Evolutionary conservation across 306 rosid species (phyloP), one percentile per base, ranked within the genome.

Genomic region (Hylodesmum podocarpum): DNA sequence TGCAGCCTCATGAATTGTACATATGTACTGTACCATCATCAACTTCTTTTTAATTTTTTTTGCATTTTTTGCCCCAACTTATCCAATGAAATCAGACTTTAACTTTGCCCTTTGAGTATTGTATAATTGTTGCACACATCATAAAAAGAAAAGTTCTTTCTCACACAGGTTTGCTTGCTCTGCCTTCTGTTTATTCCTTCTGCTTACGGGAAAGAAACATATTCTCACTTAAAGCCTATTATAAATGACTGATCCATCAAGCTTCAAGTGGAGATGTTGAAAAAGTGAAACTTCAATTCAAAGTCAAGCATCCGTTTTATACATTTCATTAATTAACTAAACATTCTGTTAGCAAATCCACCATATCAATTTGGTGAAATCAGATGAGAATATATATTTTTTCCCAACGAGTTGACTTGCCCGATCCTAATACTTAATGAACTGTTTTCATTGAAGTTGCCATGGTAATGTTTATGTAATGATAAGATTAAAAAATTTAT

Each of bases 271-370:
- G 18, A n/a, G 27, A 22, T 25, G 49, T 59, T 75, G 14, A 21
- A 14, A 76, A 76, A 70, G 44, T 39, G 37, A 70, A 70, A 63
- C 81, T 81, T 81, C 64, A 70, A 70, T 41, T 81, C 64, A 70
- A 81, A 76, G 85, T 64, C 63, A 76, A 76, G 81, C 53, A 75
- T 75, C 68, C 4, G 1, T 79, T 57, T 74, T 22, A 37, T 31
- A 6, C 33, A 39, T 53, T 13, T 27, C 1, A 34, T 50, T 53
- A 11, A 47, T 31, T 71, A 13, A 6, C 5, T 47, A 47, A 47
- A 70, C 78, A 71, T 79, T 70, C 73, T 53, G 46, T n/a, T 24
- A 6, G 16, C 51, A 53, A 34, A 39, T 62, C 54, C 34, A 41
- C 8, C 29, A 31, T 27, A 71, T 70, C 51, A 50, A 72, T 71